Evolutionary conservation across 164 flowering plant species (phyloP).

Genomic region (Annona squamosa): DNA sequence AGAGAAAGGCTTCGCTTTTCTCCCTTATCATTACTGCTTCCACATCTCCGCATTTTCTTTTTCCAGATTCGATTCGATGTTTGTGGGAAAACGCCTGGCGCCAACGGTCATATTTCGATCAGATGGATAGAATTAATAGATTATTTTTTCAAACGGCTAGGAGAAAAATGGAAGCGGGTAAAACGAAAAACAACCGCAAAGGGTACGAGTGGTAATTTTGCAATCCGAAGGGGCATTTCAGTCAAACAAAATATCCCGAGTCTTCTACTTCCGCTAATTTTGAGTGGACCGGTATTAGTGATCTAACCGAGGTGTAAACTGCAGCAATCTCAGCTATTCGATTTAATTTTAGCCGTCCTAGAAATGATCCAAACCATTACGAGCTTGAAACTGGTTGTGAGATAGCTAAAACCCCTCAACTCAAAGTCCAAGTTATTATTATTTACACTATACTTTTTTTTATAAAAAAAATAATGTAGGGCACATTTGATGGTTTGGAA

Average conservation of each 20-base stretch:
- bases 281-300: no score
- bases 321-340: no score
- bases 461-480: no score
- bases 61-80: constrained; percentile 13
- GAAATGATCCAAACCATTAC: no score
- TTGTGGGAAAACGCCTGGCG: constrained; percentile 7
- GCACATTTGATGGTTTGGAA: no score
- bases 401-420: no score
- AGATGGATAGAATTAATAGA: background rate
- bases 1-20: background rate
- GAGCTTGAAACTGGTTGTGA: no score
- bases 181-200: background rate
- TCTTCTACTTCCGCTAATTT: no score
- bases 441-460: no score
- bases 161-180: background rate
- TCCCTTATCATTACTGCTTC: background rate
- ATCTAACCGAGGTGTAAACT: no score
- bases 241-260: background rate
- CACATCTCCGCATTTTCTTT: background rate
- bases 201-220: background rate
- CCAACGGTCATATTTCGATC: constrained; percentile 13
- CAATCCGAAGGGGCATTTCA: background rate
- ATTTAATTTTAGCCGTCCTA: no score
- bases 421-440: no score
- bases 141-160: background rate